Evolutionary conservation across 2,329 filamentous ascomycete genomes (phyloP).

Genomic region (Coleophoma eucalyptorum): DNA sequence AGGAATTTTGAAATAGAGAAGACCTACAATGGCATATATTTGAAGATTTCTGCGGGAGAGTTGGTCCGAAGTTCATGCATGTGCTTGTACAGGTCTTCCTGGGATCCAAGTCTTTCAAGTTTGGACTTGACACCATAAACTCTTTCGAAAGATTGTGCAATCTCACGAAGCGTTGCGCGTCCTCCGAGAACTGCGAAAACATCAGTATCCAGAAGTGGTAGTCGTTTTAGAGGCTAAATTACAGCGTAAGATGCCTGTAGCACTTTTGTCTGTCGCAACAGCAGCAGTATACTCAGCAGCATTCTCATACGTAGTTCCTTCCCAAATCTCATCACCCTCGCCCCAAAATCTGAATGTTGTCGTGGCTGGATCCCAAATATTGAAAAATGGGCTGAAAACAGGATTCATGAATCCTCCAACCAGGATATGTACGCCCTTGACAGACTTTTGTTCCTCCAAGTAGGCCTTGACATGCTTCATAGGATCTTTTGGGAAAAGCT

Average conservation of each 20-base stretch:
- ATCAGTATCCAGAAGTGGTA: no score
- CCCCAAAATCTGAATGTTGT: constrained; percentile 31
- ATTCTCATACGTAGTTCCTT: constrained; percentile 33
- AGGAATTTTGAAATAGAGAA: background rate
- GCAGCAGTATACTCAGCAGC: constrained; percentile 32
- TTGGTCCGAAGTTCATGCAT: constrained; percentile 20
- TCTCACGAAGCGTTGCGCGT: constrained; percentile 18
- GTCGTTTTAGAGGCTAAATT: no score
- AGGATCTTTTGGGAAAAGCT: constrained; percentile 34
- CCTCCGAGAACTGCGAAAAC: constrained; percentile 34
- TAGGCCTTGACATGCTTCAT: constrained; percentile 35
- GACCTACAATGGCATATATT: background rate
- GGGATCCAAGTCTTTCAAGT: constrained; percentile 21
- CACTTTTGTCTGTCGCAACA: constrained; percentile 21
- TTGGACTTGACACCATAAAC: constrained; percentile 20
- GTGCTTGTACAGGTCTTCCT: constrained; percentile 24
- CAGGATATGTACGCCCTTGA: constrained; percentile 36
- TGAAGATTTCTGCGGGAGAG: background rate
- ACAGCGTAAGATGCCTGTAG: constrained; percentile 17
- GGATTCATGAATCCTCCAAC: constrained; percentile 33
- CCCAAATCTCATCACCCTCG: constrained; percentile 31
- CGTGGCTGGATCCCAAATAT: constrained; percentile 19
- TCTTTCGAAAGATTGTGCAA: constrained; percentile 20
- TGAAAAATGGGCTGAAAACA: constrained; percentile 20
- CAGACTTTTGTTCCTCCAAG: constrained; percentile 31